These are phyloP conservation scores for Peronospora belbahrii DNA, from an alignment of 352 stramenopile genomes.

Conservation along the genomic window DNA sequence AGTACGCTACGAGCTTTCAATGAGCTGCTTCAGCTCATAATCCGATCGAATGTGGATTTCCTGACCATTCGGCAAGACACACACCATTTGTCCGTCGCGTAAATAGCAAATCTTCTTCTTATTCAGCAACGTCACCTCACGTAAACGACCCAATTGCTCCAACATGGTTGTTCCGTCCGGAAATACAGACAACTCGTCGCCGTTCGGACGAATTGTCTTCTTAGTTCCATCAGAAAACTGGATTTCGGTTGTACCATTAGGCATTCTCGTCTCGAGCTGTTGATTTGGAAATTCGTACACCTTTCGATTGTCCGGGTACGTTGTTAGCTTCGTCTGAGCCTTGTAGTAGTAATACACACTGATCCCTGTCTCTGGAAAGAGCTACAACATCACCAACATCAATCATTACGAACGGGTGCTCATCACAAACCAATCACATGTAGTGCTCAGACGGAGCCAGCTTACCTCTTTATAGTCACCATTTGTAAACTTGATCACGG, in stretches of 20 bases:
- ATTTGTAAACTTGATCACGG: slow-evolving; percentile 90
- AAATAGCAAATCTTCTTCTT: slow-evolving; percentile 68
- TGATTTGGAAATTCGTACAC: slow-evolving; percentile 96
- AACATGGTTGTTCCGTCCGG: slow-evolving; percentile 80
- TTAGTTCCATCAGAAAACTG: slow-evolving; percentile 91
- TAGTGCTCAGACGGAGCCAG: background rate
- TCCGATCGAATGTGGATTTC: slow-evolving; percentile 59
- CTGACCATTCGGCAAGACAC: slow-evolving; percentile 33
- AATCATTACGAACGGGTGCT: no score
- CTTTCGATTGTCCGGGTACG: slow-evolving; percentile 88
- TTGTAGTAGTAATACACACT: slow-evolving; percentile 92
- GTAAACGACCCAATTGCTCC: slow-evolving; percentile 55
- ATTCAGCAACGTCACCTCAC: slow-evolving; percentile 74
- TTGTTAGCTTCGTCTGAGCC: slow-evolving; percentile 91
- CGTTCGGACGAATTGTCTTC: slow-evolving; percentile 73
- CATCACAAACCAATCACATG: background rate
- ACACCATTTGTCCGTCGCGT: slow-evolving; percentile 59
- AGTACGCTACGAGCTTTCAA: slow-evolving; percentile 29
- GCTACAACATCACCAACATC: slow-evolving; percentile 9
- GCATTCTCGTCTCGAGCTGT: slow-evolving; percentile 90
- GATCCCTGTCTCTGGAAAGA: slow-evolving; percentile 74
- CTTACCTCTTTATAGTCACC: slow-evolving; percentile 91
- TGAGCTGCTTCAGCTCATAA: slow-evolving; percentile 47
- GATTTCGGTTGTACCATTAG: slow-evolving; percentile 91
- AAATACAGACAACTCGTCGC: slow-evolving; percentile 76